These are phyloP conservation scores for Candida loeiensis DNA, from an alignment of 805 yeast species.

Conservation along the genomic window DNA sequence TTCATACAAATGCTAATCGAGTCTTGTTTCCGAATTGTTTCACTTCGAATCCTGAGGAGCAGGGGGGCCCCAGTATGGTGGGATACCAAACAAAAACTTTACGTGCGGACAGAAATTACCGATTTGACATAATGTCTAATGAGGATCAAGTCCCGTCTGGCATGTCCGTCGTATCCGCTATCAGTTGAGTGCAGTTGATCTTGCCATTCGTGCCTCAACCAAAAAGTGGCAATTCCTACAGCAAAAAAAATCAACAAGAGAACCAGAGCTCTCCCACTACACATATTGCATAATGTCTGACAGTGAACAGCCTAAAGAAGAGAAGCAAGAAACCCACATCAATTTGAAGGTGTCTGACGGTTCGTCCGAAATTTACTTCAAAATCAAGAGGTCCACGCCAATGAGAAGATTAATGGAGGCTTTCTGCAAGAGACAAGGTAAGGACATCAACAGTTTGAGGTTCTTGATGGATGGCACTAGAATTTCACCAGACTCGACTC, in stretches of 20 bases:
- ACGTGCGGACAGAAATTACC: no score
- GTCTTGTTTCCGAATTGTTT: no score
- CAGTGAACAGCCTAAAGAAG: constrained; percentile 36
- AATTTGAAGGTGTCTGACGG: constrained; percentile 94
- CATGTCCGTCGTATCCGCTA: no score
- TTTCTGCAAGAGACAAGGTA: constrained; percentile 96
- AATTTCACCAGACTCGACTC: constrained; percentile 83
- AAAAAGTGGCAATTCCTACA: constrained; percentile 2
- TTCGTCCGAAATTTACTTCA: constrained; percentile 89
- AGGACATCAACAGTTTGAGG: constrained; percentile 74
- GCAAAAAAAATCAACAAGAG: constrained; percentile 2
- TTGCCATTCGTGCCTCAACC: constrained; percentile 7
- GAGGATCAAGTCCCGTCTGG: no score
- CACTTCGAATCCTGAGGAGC: neutral
- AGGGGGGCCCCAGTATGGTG: neutral
- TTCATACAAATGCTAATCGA: no score
- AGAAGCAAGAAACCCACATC: constrained; percentile 67
- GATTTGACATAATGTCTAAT: no score
- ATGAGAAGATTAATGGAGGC: constrained; percentile 95
- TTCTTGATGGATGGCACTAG: constrained; percentile 93
- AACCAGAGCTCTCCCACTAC: constrained; percentile 2
- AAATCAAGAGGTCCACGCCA: constrained; percentile 89
- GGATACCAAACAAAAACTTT: no score
- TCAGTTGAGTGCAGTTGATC: neutral
- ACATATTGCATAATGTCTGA: constrained; percentile 17